These are phyloP conservation scores for Cyclocybe aegerita DNA, from an alignment of 768 basidiomycete genomes.

Conservation along the genomic window DNA sequence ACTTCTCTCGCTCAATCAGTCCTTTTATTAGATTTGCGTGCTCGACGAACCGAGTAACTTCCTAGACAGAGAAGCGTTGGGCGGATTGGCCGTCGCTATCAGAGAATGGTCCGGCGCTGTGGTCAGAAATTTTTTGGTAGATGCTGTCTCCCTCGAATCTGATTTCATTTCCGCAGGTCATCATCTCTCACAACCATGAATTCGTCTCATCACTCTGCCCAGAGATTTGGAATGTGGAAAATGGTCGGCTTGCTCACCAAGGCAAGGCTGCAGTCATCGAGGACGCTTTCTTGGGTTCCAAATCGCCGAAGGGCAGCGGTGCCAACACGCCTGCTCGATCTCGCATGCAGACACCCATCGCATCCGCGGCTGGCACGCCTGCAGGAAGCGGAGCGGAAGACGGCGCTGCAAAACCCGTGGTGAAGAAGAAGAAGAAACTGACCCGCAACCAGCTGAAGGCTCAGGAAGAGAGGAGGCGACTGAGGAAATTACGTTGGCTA, in stretches of 20 bases:
- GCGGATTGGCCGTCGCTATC: slow-evolving; percentile 93
- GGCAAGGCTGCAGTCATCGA: slow-evolving; percentile 87
- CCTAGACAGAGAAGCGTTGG: slow-evolving; percentile 93
- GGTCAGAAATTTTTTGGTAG: slow-evolving; percentile 39
- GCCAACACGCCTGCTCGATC: slow-evolving; percentile 72
- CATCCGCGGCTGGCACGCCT: slow-evolving; percentile 72
- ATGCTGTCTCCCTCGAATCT: slow-evolving; percentile 12
- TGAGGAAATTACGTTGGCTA: slow-evolving; percentile 83
- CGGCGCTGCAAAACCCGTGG: slow-evolving; percentile 30
- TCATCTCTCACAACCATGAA: slow-evolving; percentile 95
- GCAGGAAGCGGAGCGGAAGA: slow-evolving; percentile 80
- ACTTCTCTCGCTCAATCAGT: neutral
- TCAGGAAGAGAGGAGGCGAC: slow-evolving; percentile 79
- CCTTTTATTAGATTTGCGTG: slow-evolving; percentile 54
- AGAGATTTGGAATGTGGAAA: slow-evolving; percentile 95
- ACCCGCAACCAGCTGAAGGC: slow-evolving; percentile 91
- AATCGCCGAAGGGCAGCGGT: slow-evolving; percentile 70
- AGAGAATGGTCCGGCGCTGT: slow-evolving; percentile 93
- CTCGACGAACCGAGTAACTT: slow-evolving; percentile 96
- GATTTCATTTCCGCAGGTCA: slow-evolving; percentile 52
- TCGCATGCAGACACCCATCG: slow-evolving; percentile 65
- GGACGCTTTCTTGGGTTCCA: slow-evolving; percentile 73
- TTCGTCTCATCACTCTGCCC: slow-evolving; percentile 82
- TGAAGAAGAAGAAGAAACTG: slow-evolving; percentile 86
- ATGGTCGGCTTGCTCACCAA: slow-evolving; percentile 80